These are phyloP conservation scores for Furcasterigmium sp. DNA, from an alignment of 2,329 filamentous ascomycete species.

Conservation along the genomic window DNA sequence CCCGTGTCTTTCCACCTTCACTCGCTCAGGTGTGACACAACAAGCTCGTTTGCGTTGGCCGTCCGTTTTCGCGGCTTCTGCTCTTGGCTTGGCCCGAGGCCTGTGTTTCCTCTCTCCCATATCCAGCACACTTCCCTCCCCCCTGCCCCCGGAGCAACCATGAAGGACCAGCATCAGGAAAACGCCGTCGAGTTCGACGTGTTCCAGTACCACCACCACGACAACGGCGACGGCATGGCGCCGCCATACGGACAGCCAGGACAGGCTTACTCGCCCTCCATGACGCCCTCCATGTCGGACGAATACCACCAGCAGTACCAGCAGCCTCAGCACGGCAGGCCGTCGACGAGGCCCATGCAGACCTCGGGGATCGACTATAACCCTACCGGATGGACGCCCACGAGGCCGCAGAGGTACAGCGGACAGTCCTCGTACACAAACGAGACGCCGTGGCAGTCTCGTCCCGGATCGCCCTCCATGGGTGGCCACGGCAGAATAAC, in stretches of 20 bases:
- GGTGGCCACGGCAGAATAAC: slow-evolving; percentile 19
- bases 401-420: slow-evolving; percentile 7
- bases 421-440: slow-evolving; percentile 8
- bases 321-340: not conserved
- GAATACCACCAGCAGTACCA: slow-evolving; percentile 8
- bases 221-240: slow-evolving; percentile 14
- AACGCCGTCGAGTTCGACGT: slow-evolving; percentile 30
- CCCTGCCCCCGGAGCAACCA: slow-evolving; percentile 9
- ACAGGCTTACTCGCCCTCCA: not conserved
- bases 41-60: too few relatives aligned
- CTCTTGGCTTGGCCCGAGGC: too few relatives aligned
- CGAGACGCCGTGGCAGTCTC: slow-evolving; percentile 12
- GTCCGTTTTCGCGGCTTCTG: too few relatives aligned
- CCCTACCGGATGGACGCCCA: not conserved
- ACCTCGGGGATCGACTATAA: slow-evolving; percentile 3
- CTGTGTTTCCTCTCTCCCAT: not conserved
- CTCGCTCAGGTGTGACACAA: not conserved
- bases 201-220: slow-evolving; percentile 19
- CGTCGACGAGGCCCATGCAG: not conserved
- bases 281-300: not conserved
- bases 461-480: slow-evolving; percentile 22
- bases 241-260: not conserved
- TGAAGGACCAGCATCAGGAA: slow-evolving; percentile 24
- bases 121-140: not conserved
- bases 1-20: not conserved